Evolutionary conservation across 2,329 filamentous ascomycete species (phyloP).

Genomic region (Lanzia echinophila): DNA sequence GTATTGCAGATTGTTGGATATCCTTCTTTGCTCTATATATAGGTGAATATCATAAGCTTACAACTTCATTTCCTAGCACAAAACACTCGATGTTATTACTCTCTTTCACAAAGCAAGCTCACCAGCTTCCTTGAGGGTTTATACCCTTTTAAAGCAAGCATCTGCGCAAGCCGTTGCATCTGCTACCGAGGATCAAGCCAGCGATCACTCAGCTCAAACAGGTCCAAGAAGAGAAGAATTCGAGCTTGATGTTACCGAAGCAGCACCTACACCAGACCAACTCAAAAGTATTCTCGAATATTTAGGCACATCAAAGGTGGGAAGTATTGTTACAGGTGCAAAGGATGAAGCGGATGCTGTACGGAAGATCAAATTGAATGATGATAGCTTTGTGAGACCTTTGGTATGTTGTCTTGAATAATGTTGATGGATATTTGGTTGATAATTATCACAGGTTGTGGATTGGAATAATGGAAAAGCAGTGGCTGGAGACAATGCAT

Average conservation of each 20-base stretch:
- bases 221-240: conserved; percentile 56
- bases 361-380: conserved; percentile 66
- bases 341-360: conserved; percentile 69
- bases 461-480: conserved; percentile 92
- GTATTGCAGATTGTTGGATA: conserved; percentile 1
- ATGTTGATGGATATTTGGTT: conserved; percentile 14
- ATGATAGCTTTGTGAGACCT: conserved; percentile 64
- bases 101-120: conserved; percentile 85
- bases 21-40: neutral
- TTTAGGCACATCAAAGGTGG: conserved; percentile 54
- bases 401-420: conserved; percentile 51
- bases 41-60: conserved; percentile 4
- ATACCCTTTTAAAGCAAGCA: conserved; percentile 72
- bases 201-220: conserved; percentile 55
- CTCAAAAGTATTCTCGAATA: conserved; percentile 80
- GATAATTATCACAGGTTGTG: conserved; percentile 49
- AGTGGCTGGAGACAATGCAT: conserved; percentile 71
- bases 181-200: conserved; percentile 69
- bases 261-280: conserved; percentile 73
- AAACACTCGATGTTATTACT: conserved; percentile 83
- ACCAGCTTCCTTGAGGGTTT: conserved; percentile 65
- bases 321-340: conserved; percentile 69
- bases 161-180: conserved; percentile 61
- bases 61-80: conserved; percentile 46
- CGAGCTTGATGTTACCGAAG: conserved; percentile 78